Evolutionary conservation across 257 asterid species (phyloP).

Genomic region (Solanum pinnatisectum): DNA sequence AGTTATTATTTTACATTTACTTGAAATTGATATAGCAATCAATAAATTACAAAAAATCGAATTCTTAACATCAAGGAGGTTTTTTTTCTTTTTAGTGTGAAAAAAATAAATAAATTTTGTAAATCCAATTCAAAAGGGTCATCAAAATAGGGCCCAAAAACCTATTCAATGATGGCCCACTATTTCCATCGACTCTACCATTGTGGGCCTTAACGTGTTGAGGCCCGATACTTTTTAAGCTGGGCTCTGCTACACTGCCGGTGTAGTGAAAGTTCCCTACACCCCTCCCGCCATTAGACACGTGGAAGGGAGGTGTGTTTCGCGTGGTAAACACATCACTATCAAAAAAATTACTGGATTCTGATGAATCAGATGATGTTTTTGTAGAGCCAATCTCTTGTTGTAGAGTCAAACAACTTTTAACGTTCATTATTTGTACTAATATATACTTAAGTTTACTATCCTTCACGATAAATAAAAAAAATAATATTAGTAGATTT

Average conservation of each 20-base stretch:
- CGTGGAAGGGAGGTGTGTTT: neutral
- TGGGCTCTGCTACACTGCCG: constrained; percentile 33
- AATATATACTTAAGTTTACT: no score
- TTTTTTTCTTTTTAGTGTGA: neutral
- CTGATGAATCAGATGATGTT: neutral
- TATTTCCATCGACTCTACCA: constrained; percentile 17
- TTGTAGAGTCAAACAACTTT: no score
- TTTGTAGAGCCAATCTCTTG: no score
- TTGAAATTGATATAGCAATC: neutral
- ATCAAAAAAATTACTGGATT: no score
- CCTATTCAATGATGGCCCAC: constrained; percentile 67
- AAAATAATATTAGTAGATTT: no score
- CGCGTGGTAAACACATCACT: neutral
- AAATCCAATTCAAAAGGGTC: constrained; percentile 58
- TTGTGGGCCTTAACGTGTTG: constrained; percentile 40
- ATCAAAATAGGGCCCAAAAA: constrained; percentile 55
- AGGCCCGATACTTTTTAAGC: constrained; percentile 44
- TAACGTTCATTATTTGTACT: neutral
- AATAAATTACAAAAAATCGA: neutral
- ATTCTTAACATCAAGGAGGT: neutral
- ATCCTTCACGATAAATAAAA: neutral
- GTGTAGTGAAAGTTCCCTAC: neutral
- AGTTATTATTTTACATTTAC: neutral
- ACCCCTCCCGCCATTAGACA: neutral
- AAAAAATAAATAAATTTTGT: neutral